These are phyloP conservation scores for Erucastrum elatum DNA, from an alignment of 345 rosid genomes.

Conservation along the genomic window DNA sequence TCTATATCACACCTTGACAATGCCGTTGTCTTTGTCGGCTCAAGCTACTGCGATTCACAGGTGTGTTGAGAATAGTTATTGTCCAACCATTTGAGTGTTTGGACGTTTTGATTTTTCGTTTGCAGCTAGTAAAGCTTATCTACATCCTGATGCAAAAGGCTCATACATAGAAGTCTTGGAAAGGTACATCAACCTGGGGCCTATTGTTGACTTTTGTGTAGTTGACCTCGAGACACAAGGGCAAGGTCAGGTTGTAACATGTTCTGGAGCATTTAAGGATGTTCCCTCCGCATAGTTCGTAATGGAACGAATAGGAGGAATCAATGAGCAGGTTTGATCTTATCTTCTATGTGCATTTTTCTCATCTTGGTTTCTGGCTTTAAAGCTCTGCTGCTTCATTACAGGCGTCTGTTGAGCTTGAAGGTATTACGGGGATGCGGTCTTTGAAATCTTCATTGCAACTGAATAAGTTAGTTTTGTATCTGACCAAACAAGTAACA, in stretches of 20 bases:
- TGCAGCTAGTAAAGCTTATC: slow-evolving; percentile 87
- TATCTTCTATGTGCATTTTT: background rate
- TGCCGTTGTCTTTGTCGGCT: slow-evolving; percentile 89
- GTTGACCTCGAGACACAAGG: slow-evolving; percentile 99
- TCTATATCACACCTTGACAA: slow-evolving; percentile 94
- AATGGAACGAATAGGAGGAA: slow-evolving; percentile 78
- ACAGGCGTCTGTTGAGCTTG: slow-evolving; percentile 98
- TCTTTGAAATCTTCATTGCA: slow-evolving; percentile 91
- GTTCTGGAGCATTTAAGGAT: slow-evolving; percentile 98
- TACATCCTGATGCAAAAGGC: slow-evolving; percentile 94
- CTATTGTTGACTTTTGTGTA: slow-evolving; percentile 94
- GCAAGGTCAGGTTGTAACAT: slow-evolving; percentile 99
- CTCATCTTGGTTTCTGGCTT: slow-evolving; percentile 15
- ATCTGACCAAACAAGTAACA: too few species aligned
- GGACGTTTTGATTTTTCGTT: slow-evolving; percentile 13
- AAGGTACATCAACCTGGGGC: slow-evolving; percentile 92
- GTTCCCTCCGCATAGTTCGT: slow-evolving; percentile 97
- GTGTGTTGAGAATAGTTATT: slow-evolving; percentile 37
- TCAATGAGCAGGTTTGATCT: slow-evolving; percentile 82
- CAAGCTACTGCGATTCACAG: slow-evolving; percentile 99
- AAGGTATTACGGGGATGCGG: slow-evolving; percentile 99
- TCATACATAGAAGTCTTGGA: slow-evolving; percentile 94
- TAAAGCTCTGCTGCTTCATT: background rate
- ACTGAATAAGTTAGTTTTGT: too few species aligned
- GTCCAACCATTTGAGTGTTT: too few species aligned